These are phyloP conservation scores for Solanum pinnatisectum DNA, from an alignment of 257 asterid genomes.

Conservation along the genomic window DNA sequence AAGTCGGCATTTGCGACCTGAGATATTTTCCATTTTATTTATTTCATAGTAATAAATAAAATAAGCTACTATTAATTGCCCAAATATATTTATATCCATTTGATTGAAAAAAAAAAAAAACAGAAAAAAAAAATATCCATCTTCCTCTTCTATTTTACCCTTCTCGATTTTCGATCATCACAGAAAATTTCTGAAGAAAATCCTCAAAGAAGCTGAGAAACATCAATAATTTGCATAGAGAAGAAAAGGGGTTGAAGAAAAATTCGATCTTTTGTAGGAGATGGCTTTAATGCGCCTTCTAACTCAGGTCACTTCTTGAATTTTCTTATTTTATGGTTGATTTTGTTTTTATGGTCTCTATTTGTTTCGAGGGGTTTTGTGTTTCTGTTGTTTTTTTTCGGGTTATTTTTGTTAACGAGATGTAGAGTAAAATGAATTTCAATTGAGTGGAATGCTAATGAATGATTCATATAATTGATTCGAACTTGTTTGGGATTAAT, in stretches of 20 bases:
- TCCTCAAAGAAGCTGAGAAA: background rate
- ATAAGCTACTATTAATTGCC: background rate
- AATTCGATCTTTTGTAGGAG: background rate
- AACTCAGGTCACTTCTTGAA: slow-evolving; percentile 31
- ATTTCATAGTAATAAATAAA: background rate
- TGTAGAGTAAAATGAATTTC: background rate
- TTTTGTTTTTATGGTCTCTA: background rate
- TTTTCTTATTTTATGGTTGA: background rate
- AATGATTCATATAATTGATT: background rate
- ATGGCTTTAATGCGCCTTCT: slow-evolving; percentile 63
- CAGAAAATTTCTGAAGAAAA: background rate
- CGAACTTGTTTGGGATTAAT: background rate
- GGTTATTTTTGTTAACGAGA: background rate
- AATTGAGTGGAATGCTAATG: background rate
- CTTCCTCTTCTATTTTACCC: background rate
- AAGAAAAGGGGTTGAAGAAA: background rate
- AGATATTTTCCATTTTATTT: background rate
- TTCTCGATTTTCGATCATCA: background rate
- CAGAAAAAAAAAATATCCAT: background rate
- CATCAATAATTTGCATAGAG: background rate
- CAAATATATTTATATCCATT: background rate
- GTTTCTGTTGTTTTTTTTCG: background rate
- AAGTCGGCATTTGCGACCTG: background rate
- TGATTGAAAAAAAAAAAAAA: background rate
- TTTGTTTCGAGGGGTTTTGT: background rate